Base-by-base conservation (phyloP, 768 basidiomycete species). In the Russula foetens region DNA sequence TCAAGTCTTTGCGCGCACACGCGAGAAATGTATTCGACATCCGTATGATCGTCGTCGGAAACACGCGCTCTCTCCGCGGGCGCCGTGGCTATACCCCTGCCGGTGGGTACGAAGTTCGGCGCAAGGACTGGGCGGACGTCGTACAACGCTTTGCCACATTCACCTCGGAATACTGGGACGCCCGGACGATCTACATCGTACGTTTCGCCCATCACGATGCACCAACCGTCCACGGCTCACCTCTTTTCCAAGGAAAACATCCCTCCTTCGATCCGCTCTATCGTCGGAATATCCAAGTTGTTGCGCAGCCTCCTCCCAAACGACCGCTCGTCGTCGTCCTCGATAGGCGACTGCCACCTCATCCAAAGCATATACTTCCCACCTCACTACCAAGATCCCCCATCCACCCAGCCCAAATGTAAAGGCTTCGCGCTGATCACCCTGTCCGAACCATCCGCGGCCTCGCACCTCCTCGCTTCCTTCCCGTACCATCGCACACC, bases 401-500 rank as follows among this genome's bases (percentile, higher is more conserved):
- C 81, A 15, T 81, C 73, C 2, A 77, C 79, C 26, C 65, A 72
- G 15, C 82, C 85, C 2, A 80, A 78, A 56, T 85, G 80, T 71
- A 91, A 86, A 74, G 86, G 87, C 1, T 92, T 91, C 63, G 88
- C 88, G 0, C 79, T 92, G 29, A 73, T 92, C 56, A 82, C 82
- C 0, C 73, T 92, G 46, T 70, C 75, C 2, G 59, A 71, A 5
- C 38, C 68, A 1, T 69, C 73, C 1, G 77, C 82, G 26, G 76
- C 72, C 2, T 71, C 78, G 8, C 60, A 68, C 2, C 61, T 92
- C 0, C 69, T 83, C 0, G 41, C 71, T 0, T 66, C 67, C 24
- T 92, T 87, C 85, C 83, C 84, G 7, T 53, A 29, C 7, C 92
- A 90, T 88, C 70, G 75, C 12, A 33, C 31, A 33, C 8, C 35